A percentile compares a stretch with the other conserved stretches of the same genome.
phyloP scores from a whole-genome alignment of 192 early-diverging fungal species.

The Coemansia aciculifera region DNA sequence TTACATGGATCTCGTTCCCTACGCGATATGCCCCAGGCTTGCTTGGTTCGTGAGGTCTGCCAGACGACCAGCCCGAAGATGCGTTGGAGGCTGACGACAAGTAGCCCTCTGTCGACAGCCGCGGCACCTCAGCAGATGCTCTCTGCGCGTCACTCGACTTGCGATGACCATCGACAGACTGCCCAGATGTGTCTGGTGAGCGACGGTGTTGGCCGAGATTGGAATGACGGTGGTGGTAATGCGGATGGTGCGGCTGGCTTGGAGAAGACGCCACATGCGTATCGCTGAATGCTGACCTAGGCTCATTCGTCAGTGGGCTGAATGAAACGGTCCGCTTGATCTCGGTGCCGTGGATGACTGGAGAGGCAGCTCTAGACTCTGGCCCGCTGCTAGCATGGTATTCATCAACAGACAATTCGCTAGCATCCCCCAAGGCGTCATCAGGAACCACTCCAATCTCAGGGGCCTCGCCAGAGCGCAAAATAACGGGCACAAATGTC shows the following conservation, averaged over 20 bases:
- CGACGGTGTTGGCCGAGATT: background rate
- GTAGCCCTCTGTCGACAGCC: conserved; percentile 23
- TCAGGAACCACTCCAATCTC: conserved; percentile 1
- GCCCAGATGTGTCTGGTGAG: background rate
- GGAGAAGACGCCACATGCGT: background rate
- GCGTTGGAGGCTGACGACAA: conserved; percentile 32
- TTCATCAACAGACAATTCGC: conserved; percentile 25
- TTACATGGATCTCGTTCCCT: conserved; percentile 27
- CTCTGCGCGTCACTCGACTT: conserved; percentile 4
- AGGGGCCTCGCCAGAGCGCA: conserved; percentile 17
- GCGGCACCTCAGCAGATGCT: conserved; percentile 15
- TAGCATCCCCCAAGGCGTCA: conserved; percentile 8
- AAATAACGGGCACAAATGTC: conserved; percentile 35
- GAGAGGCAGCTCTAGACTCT: conserved; percentile 7
- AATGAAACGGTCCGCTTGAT: conserved; percentile 13
- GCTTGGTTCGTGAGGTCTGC: background rate
- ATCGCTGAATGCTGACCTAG: background rate
- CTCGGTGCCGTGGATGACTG: background rate
- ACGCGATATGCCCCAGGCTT: conserved; percentile 39
- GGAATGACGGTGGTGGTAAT: background rate
- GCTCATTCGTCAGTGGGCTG: conserved; percentile 7
- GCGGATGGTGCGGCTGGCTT: background rate
- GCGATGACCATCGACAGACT: background rate
- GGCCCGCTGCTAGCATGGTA: background rate
- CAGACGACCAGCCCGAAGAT: conserved; percentile 18